Evolutionary conservation across 179 eudicot genomes (phyloP), one percentile per base, ranked within the genome.

Genomic region (Drosera spatulata): DNA sequence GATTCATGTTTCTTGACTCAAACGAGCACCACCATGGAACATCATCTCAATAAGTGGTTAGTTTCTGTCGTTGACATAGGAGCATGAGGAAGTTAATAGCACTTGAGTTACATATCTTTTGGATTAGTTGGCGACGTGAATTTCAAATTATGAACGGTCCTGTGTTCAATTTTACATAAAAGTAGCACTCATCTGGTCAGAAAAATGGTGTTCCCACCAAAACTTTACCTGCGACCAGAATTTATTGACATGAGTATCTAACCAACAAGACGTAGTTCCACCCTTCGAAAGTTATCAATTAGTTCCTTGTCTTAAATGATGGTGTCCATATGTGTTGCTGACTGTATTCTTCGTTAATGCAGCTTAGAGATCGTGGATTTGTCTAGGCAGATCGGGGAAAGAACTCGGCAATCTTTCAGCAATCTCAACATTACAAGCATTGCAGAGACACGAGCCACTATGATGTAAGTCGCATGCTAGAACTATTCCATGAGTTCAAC

Each of bases 31-130:
- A 64, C 82, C 12, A 74, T 79, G 71, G 77, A 79, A 63, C 78
- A 78, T 55, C 72, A 75, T 71, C 66, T 85, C 53, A 61, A 62
- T 10, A 84, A 85, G 53, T 89, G 97, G 95, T 90, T 79, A 61
- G 70, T 47, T 54, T 57, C 53, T 59, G 9, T 46, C 38, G 38
- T 13, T 43, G 38, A 33, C 6, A 53, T 12, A 10, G 44, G 40
- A 9, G 2, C 15, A 3, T 13, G 2, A 45, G 49, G 49, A 6
- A 6, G 10, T 45, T 6, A 45, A 45, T 6, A 10, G 10, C 0
- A 45, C 10, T 6, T 45, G 7, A 10, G 49, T 0, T 6, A 11
- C 4, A 51, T 5, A 11, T 6, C n/a, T 51, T 9, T 43, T n/a
- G 39, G 5, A 38, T 6, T 41, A 51, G 33, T 14, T 42, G 11